Evolutionary conservation across 2,329 filamentous ascomycete species (phyloP), one percentile per base, ranked within the genome.

Genomic region (Beauveria scarabaeidicola): DNA sequence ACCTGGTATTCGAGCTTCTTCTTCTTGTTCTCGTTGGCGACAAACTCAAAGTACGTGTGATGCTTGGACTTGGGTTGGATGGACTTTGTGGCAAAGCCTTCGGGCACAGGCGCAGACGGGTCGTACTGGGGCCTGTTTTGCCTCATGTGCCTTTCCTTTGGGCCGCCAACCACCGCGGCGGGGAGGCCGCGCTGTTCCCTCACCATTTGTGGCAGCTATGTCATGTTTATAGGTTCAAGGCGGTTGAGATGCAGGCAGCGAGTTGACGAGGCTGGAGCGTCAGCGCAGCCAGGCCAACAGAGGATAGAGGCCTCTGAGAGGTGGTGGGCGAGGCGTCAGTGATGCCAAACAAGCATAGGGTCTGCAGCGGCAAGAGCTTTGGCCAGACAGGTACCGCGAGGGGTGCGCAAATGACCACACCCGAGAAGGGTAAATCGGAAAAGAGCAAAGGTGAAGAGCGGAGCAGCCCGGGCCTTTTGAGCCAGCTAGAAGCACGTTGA

Each of bases 1-100:
- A 86, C 84, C 81, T 84, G 65, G 63, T 80, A 79, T 67, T 87
- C 83, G 54, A 87, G 77, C 67, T 83, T 86, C 72, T 82, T 82
- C 70, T 84, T 86, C 68, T 81, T 83, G 64, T 86, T 80, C 61
- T 78, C 78, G 66, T 87, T 87, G 66, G 86, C 81, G 61, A 85
- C 80, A 62, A 85, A 78, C 70, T 87, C 84, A 66, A 84, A 85
- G 67, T 84, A 86, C 15, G 81, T 79, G 64, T 82, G 79, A 69
- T 87, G 81, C 67, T 84, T 84, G 47, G 77, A 72, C 62, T 77
- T 81, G 40, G 78, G 72, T 15, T 72, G 60, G 27, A 70, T 64
- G 50, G 71, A 73, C 61, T 73, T 76, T 51, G 74, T 73, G 54
- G 73, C 70, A 56, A 77, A 68, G 52, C 67, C 69, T 27, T 66